A percentile compares a stretch with the other conserved stretches of the same genome.
Conservation (phyloP, 78 protist species). For the Dictyostelium capitatum region DNA sequence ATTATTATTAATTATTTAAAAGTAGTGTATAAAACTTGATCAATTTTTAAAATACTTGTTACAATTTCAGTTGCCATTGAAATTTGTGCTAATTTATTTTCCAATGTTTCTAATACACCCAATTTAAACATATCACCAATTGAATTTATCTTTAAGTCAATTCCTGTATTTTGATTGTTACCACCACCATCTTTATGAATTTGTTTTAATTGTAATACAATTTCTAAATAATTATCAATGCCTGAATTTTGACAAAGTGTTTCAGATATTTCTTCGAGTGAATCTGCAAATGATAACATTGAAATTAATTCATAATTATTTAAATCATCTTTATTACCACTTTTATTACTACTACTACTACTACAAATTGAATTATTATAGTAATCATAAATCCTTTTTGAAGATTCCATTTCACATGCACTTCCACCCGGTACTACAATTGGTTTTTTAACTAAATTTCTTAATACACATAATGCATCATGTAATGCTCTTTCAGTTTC, state of each 20-base stretch:
- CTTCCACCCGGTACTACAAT: constrained; percentile 71
- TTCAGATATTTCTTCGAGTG: constrained; percentile 45
- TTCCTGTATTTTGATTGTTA: neutral
- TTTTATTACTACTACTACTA: neutral
- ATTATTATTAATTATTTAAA: neutral
- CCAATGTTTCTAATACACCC: constrained; percentile 48
- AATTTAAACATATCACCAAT: constrained; percentile 30
- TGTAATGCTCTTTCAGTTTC: constrained; percentile 70
- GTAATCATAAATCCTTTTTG: constrained; percentile 6
- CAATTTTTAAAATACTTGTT: constrained; percentile 37
- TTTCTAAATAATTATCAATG: constrained; percentile 29
- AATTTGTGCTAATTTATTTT: constrained; percentile 60
- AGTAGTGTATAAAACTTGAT: neutral
- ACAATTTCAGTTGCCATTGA: constrained; percentile 64
- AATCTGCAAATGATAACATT: constrained; percentile 49
- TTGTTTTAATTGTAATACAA: neutral
- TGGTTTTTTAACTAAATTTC: constrained; percentile 37
- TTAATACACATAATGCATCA: constrained; percentile 66
- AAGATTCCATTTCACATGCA: constrained; percentile 62
- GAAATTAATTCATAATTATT: neutral
- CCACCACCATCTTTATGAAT: neutral
- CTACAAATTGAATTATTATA: neutral
- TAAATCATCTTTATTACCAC: neutral
- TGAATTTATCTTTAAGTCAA: constrained; percentile 13
- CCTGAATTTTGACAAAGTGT: constrained; percentile 50